Evolutionary conservation across 169 alveolate genomes (phyloP).

Genomic region (Haemoproteus tartakovskyi): DNA sequence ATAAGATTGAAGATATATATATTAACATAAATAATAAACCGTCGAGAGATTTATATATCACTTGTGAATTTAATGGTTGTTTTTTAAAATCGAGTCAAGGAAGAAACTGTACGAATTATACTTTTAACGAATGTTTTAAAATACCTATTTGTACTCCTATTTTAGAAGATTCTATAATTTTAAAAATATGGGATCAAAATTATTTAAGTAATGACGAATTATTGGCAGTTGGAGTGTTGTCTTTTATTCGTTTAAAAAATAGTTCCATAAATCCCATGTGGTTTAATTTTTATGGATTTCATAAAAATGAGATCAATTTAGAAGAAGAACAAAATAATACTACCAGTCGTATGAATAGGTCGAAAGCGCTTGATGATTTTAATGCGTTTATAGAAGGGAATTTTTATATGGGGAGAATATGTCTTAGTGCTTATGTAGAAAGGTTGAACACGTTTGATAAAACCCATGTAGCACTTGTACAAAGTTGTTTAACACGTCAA

Average conservation of each 20-base stretch:
- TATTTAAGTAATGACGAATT: slow-evolving; percentile 55
- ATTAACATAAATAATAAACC: slow-evolving; percentile 70
- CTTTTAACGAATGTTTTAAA: slow-evolving; percentile 88
- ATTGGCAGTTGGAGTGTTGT: slow-evolving; percentile 78
- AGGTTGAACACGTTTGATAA: slow-evolving; percentile 79
- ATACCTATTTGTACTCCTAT: slow-evolving; percentile 88
- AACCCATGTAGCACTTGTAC: slow-evolving; percentile 83
- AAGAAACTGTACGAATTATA: slow-evolving; percentile 77
- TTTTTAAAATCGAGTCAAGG: slow-evolving; percentile 80
- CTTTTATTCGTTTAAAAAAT: slow-evolving; percentile 76
- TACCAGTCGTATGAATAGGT: too few relatives aligned
- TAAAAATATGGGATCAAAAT: slow-evolving; percentile 85
- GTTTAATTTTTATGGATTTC: slow-evolving; percentile 87
- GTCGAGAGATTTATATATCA: slow-evolving; percentile 79
- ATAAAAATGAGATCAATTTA: slow-evolving; percentile 67
- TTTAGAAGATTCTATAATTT: slow-evolving; percentile 84
- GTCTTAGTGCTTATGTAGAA: slow-evolving; percentile 86
- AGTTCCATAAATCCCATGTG: slow-evolving; percentile 79
- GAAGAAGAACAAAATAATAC: slow-evolving; percentile 47
- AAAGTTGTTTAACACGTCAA: slow-evolving; percentile 83
- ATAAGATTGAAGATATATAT: slow-evolving; percentile 83
- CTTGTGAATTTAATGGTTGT: slow-evolving; percentile 88
- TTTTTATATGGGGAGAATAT: slow-evolving; percentile 84
- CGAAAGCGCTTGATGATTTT: too few relatives aligned
- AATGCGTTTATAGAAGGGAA: slow-evolving; percentile 66